Evolutionary conservation across 768 basidiomycete genomes (phyloP).

Genomic region (Glaciozyma antarctica): DNA sequence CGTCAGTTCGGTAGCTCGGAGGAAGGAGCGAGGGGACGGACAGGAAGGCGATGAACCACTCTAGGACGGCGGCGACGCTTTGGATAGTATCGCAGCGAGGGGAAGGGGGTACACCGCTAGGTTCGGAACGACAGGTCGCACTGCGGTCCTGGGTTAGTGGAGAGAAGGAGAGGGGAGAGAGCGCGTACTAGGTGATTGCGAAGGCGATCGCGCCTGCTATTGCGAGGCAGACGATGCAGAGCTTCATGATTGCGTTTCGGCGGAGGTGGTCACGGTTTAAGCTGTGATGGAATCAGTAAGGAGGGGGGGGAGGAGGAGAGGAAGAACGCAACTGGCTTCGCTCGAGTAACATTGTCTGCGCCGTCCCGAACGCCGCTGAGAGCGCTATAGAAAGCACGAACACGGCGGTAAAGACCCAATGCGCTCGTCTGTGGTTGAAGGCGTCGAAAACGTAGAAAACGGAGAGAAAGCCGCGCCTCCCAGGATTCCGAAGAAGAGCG

Average conservation of each 20-base stretch:
- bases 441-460: slow-evolving; percentile 39
- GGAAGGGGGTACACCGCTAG: slow-evolving; percentile 17
- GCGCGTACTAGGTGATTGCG: slow-evolving; percentile 36
- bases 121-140: slow-evolving; percentile 17
- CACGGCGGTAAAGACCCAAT: slow-evolving; percentile 34
- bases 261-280: slow-evolving; percentile 38
- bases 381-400: slow-evolving; percentile 42
- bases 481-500: slow-evolving; percentile 38
- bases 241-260: slow-evolving; percentile 41
- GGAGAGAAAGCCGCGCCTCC: slow-evolving; percentile 39
- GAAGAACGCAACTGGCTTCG: slow-evolving; percentile 12
- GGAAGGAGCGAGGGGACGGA: slow-evolving; percentile 4
- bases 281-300: slow-evolving; percentile 22
- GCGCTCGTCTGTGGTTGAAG: slow-evolving; percentile 30
- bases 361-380: slow-evolving; percentile 40
- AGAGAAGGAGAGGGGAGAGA: too few species aligned
- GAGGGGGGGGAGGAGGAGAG: neutral
- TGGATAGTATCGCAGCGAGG: slow-evolving; percentile 37
- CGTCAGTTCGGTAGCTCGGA: neutral
- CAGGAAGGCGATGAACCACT: slow-evolving; percentile 40
- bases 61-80: slow-evolving; percentile 38
- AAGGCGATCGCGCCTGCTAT: slow-evolving; percentile 40
- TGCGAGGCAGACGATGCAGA: slow-evolving; percentile 38
- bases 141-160: too few species aligned
- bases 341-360: slow-evolving; percentile 36